These are phyloP conservation scores for Parietaria judaica DNA, from an alignment of 306 rosid genomes.

Conservation along the genomic window DNA sequence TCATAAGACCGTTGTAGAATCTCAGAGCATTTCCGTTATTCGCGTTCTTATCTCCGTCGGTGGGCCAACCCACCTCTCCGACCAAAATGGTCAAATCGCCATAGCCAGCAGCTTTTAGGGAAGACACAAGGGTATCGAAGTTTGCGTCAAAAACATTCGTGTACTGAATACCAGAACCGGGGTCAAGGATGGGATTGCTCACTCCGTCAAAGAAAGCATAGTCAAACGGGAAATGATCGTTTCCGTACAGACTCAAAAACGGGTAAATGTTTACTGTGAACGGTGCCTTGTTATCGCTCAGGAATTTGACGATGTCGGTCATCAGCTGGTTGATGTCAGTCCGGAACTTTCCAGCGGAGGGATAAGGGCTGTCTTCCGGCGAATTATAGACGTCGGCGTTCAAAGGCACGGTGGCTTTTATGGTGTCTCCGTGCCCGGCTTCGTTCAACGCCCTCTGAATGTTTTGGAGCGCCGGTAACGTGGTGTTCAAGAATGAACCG, in stretches of 20 bases:
- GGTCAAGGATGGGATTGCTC: slow-evolving; percentile 46
- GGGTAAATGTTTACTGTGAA: slow-evolving; percentile 93
- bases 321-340: slow-evolving; percentile 57
- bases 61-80: slow-evolving; percentile 99
- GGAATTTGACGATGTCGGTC: slow-evolving; percentile 72
- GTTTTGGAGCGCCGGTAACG: slow-evolving; percentile 88
- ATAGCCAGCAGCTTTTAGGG: slow-evolving; percentile 58
- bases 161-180: slow-evolving; percentile 45
- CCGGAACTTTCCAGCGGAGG: slow-evolving; percentile 86
- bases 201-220: slow-evolving; percentile 92
- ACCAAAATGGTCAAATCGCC: slow-evolving; percentile 67
- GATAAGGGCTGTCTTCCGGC: slow-evolving; percentile 44
- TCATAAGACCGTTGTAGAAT: slow-evolving; percentile 71
- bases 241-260: slow-evolving; percentile 81
- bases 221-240: slow-evolving; percentile 73
- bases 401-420: slow-evolving; percentile 93
- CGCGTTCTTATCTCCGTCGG: slow-evolving; percentile 93
- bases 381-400: slow-evolving; percentile 89
- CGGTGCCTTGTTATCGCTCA: slow-evolving; percentile 66
- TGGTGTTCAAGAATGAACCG: slow-evolving; percentile 70
- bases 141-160: slow-evolving; percentile 91
- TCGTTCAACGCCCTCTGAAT: slow-evolving; percentile 89
- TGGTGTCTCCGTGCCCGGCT: slow-evolving; percentile 57
- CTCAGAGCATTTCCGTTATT: slow-evolving; percentile 60
- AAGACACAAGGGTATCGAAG: slow-evolving; percentile 80